Base-by-base conservation (phyloP, 2,329 filamentous ascomycete genomes). In the Pyrenochaeta sp. region DNA sequence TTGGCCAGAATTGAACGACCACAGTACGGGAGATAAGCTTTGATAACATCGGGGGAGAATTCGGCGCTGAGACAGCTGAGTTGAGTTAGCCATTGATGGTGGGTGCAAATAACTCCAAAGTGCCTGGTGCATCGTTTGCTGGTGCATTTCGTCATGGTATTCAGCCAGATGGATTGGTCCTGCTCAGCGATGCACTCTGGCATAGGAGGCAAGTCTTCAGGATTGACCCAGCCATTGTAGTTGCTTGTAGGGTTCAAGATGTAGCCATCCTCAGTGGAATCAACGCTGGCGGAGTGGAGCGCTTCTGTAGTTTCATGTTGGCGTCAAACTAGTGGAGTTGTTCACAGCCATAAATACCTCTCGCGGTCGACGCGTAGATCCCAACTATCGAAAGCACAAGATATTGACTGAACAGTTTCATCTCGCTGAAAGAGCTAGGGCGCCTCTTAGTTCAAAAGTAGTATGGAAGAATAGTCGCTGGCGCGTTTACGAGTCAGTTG, bases 171-270 rank as follows among this genome's bases (percentile, higher is more conserved):
- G 34, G 69, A 65, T 45, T 59, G 68, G 49, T 76, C 70, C 46
- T 77, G 74, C 57, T 76, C 70, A 49, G 71, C 72, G 48, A 77
- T 67, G 50, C 74, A 77, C 48, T 76, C 73, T 43, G 74, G 73
- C 72, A 77, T 76, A 24, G 73, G 48, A 59, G 55, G 22, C 45
- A 76, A 55, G 54, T 74, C 69, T 64, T 77, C 72, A 40, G 73
- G 73, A 56, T 76, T 74, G n/a, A 75, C 68, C 73, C 72, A 76
- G 58, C 67, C 73, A 50, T 27, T 32, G 36, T 45, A 30, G 51
- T 61, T 36, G 13, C 15, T 39, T 39, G 5, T 6, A 15, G 36
- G 36, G 5, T 8, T 15, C n/a, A 39, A 15, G 36, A 39, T 39
- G 13, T 9, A 9, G 36, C 5, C n/a, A 8, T 39, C 36, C 5